A percentile compares a stretch with the other conserved stretches of the same genome.
Conservation (phyloP, 345 rosid species). For the Physaria fendleri region DNA sequence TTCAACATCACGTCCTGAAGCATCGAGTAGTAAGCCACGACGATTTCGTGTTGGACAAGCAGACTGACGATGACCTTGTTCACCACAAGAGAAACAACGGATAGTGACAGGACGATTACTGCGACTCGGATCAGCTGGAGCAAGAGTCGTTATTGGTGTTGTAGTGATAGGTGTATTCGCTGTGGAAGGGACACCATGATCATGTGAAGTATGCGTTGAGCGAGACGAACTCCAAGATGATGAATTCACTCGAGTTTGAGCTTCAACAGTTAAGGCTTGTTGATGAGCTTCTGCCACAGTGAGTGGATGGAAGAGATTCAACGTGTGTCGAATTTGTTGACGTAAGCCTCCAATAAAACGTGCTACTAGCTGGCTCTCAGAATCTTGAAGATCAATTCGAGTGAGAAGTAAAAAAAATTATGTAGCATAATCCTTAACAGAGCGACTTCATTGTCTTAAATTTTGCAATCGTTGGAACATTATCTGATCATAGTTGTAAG, state of each 20-base stretch:
- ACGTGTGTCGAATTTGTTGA: background rate
- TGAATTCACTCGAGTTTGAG: background rate
- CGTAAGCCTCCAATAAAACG: background rate
- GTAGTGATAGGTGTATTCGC: no score
- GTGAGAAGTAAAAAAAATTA: background rate
- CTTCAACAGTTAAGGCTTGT: background rate
- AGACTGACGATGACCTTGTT: background rate
- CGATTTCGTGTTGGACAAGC: background rate
- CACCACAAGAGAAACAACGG: background rate
- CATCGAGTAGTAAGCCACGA: background rate
- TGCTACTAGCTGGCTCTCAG: background rate
- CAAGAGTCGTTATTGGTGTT: no score
- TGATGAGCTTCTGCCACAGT: background rate
- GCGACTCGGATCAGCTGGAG: no score
- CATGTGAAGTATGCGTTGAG: background rate
- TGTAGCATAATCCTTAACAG: background rate
- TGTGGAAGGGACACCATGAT: no score
- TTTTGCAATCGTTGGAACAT: background rate
- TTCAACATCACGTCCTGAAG: no score
- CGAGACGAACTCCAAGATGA: background rate
- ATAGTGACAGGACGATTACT: background rate
- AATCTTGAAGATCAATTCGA: background rate
- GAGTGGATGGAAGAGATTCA: background rate
- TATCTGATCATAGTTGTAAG: background rate
- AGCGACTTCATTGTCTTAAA: background rate